Evolutionary conservation across 2,329 filamentous ascomycete species (phyloP), one percentile per base, ranked within the genome.

Genomic region (Trichoderma aggressivum): DNA sequence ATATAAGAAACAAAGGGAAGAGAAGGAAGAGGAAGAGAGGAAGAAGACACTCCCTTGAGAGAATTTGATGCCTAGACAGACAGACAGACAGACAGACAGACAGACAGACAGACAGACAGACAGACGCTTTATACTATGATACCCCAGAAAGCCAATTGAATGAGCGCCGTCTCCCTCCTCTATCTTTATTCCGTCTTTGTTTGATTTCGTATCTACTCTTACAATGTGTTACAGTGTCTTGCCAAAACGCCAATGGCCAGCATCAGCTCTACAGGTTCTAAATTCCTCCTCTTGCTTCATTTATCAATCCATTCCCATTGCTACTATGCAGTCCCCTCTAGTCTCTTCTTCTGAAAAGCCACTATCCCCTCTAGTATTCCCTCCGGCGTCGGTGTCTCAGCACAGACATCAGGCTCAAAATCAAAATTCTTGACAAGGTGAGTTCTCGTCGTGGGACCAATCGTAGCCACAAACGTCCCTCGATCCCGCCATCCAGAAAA

Each of bases 371-470:
- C 84, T 74, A 88, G 85, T 1, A 98, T 83, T 0, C 94, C 94
- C 76, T 95, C 90, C 0, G 94, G 93, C 79, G 89, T 97, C 1
- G 96, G 96, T 76, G 86, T 91, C 76, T 88, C 88, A 1, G 96
- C 93, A 80, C 92, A 97, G n/a, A 92, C 91, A 78, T 95, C 90
- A 1, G 93, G 89, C 75, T 89, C 86, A 74, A 90, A 91, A 1
- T 82, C 87, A 79, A 94, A 93, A 1, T 84, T 86, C 24, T 85
- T 83, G 18, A 84, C 79, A 58, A 99, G 82, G 81, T 93, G 90
- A 75, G 94, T 90, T 73, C 91, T 87, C 12, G 96, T 99, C 21
- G 96, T 99, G 14, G 96, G 95, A 0, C 96, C 96, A 80, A 99
- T 99, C 0, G 94, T 97, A 16, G 91, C 93, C 72, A 98, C 85